These are phyloP conservation scores for Hypoxylon fuscum DNA, from an alignment of 495 filamentous ascomycete species.

Conservation along the genomic window DNA sequence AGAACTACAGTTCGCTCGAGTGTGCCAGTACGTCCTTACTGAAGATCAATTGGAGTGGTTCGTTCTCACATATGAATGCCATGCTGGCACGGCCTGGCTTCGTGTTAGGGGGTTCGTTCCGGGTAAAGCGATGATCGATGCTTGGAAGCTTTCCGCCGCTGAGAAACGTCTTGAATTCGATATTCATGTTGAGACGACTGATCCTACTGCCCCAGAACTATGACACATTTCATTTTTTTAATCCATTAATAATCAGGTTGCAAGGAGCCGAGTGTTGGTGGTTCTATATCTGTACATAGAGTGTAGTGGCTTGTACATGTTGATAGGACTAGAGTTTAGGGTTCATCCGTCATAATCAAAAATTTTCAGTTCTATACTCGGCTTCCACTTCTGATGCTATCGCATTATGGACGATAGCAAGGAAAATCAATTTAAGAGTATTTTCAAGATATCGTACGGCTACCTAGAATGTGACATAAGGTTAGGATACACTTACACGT, in stretches of 20 bases:
- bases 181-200: conserved; percentile 10
- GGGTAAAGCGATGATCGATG: conserved; percentile 6
- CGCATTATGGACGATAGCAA: too few species aligned
- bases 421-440: too few species aligned
- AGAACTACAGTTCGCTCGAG: conserved; percentile 19
- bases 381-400: too few species aligned
- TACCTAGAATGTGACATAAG: too few species aligned
- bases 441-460: too few species aligned
- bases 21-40: conserved; percentile 34
- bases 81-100: conserved; percentile 8
- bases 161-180: conserved; percentile 7
- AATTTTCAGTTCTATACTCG: too few species aligned
- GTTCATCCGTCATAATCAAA: too few species aligned
- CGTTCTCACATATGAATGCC: conserved; percentile 26
- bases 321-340: background rate
- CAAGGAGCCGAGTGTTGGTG: background rate
- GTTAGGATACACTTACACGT: too few species aligned
- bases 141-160: conserved; percentile 17
- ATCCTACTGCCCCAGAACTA: conserved; percentile 14
- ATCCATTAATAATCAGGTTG: too few species aligned
- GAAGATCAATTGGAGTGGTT: conserved; percentile 37
- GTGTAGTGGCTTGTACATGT: too few species aligned
- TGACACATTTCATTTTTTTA: too few species aligned
- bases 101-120: conserved; percentile 23
- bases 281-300: too few species aligned